Evolutionary conservation across 257 asterid genomes (phyloP), one percentile per base, ranked within the genome.

Genomic region (Solanum paucissectum): DNA sequence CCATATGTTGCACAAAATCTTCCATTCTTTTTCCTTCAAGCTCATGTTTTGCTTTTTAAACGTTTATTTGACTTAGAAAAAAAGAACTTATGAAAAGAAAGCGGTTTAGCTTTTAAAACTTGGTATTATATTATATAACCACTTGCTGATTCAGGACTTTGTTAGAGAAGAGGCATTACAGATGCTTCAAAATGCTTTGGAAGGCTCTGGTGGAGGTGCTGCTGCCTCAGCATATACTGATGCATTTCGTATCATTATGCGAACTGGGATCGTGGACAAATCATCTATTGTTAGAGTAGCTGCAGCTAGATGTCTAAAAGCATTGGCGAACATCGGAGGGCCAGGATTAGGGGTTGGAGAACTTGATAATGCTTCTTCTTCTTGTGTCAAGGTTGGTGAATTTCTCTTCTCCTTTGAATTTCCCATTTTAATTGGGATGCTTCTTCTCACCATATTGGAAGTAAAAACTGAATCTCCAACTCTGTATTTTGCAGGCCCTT

Each of bases 121-220:
- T 81, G 69, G 69, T 81, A 23, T 81, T 81, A 1, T 81, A 87
- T 83, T 88, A 77, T 85, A 90, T 91, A 90, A 88, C 77, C 44
- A 33, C 89, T 82, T 62, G 76, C 87, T 89, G 89, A 90, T 89
- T 86, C 92, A 97, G 99, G 99, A 96, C 87, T 96, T 94, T 92
- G 99, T 97, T 90, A 94, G 99, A 79, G 96, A 94, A 93, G 99
- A 96, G 92, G 98, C 98, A 89, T 86, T 97, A 89, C 95, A 94
- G 92, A 94, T 97, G 99, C 99, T 97, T 92, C 94, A 93, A 87
- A 97, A 95, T 92, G 99, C 99, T 82, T 90, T 97, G 93, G 99
- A 97, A 91, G 99, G 99, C 88, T 95, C 96, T 87, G 95, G 93
- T 23, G 99, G 99, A 38, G 90, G 90, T 92, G 99, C 96, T 83